Percentiles rank a stretch among this genome's conserved stretches.
Evolutionary conservation across 495 filamentous ascomycete genomes (phyloP).

Genomic region (Extremus antarcticus): DNA sequence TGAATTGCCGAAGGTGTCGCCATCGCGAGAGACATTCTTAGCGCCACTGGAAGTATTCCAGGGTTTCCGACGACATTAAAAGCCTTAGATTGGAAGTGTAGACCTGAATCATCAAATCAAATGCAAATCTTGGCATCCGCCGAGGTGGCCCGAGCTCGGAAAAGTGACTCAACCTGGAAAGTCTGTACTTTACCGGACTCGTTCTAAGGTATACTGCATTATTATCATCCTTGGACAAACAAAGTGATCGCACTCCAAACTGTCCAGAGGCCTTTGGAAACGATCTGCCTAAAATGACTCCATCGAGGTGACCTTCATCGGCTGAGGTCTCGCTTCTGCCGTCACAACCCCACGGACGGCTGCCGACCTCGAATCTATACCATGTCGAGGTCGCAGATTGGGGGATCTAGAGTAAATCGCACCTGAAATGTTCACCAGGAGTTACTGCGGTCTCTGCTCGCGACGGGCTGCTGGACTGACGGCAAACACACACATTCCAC

Average conservation of each 20-base stretch:
- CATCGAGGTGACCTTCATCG: not conserved
- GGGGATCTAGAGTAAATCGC: not conserved
- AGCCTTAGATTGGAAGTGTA: too few species aligned
- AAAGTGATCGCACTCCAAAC: not conserved
- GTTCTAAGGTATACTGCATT: not conserved
- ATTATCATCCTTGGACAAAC: not conserved
- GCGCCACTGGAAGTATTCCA: too few species aligned
- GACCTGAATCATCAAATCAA: too few species aligned
- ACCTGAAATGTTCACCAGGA: not conserved
- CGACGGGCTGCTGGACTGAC: not conserved
- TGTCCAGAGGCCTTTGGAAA: not conserved
- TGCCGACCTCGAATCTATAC: not conserved
- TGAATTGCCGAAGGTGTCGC: not conserved
- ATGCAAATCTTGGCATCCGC: too few species aligned
- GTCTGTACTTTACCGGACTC: not conserved
- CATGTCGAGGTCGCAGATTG: not conserved
- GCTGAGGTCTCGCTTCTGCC: not conserved
- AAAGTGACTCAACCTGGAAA: not conserved
- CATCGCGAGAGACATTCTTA: not conserved
- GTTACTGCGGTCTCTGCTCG: too few species aligned
- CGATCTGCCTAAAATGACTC: not conserved
- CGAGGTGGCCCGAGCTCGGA: too few species aligned
- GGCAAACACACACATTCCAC: not conserved
- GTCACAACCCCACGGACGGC: not conserved
- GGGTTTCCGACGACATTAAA: too few species aligned